A percentile compares a stretch with the other conserved stretches of the same genome.
Evolutionary conservation across 164 flowering plant genomes (phyloP).

Genomic region (Annona squamosa): DNA sequence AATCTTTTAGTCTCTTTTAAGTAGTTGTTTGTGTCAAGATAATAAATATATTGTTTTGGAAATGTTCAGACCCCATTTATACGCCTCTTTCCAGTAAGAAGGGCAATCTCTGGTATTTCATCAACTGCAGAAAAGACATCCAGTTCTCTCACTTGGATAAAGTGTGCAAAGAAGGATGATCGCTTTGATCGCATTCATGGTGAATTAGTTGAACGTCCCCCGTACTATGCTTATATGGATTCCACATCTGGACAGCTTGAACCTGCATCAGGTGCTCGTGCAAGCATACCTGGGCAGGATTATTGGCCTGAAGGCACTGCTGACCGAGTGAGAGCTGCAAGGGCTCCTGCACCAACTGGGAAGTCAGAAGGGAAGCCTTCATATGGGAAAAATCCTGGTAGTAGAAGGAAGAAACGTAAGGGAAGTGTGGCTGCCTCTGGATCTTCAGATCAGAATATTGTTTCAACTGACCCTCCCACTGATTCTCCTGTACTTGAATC

Average conservation of each 20-base stretch:
- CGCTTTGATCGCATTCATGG: constrained; percentile 25
- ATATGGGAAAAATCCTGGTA: constrained; percentile 83
- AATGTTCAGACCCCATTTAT: constrained; percentile 33
- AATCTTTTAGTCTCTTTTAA: neutral
- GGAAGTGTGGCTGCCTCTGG: constrained; percentile 35
- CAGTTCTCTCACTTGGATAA: constrained; percentile 33
- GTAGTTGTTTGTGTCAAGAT: neutral
- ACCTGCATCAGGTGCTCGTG: constrained; percentile 93
- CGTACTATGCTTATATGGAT: constrained; percentile 68
- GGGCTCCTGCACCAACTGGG: constrained; percentile 85
- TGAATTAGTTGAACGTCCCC: constrained; percentile 47
- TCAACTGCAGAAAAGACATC: constrained; percentile 15
- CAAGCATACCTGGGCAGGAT: constrained; percentile 73
- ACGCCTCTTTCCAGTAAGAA: constrained; percentile 36
- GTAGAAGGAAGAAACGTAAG: constrained; percentile 71
- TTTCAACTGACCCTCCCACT: constrained; percentile 26
- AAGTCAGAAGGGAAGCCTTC: constrained; percentile 62
- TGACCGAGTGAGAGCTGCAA: constrained; percentile 70
- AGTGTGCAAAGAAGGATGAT: constrained; percentile 59
- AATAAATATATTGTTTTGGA: neutral
- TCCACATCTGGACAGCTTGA: constrained; percentile 84
- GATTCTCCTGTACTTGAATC: constrained; percentile 31
- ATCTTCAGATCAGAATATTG: constrained; percentile 31
- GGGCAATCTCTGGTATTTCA: constrained; percentile 22
- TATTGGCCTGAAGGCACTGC: constrained; percentile 98